A percentile compares a stretch with the other conserved stretches of the same genome.
Conservation (phyloP, 176 grass and related monocot species). For the Microstegium vimineum region DNA sequence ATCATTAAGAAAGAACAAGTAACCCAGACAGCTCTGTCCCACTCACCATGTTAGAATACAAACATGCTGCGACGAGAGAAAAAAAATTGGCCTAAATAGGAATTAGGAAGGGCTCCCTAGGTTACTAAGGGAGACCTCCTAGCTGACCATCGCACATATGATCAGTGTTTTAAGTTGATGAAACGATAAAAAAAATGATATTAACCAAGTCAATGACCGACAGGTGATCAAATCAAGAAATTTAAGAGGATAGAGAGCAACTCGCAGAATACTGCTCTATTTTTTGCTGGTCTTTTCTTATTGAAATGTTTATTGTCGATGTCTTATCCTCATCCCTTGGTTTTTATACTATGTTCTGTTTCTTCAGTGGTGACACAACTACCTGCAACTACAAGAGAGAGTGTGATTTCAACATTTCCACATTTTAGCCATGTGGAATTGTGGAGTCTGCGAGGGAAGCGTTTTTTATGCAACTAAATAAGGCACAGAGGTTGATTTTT, state of each 20-base stretch:
- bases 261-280: background rate
- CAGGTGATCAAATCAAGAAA: background rate
- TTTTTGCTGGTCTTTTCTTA: background rate
- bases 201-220: background rate
- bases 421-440: constrained; percentile 97
- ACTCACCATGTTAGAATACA: background rate
- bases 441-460: constrained; percentile 84
- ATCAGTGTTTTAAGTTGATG: background rate
- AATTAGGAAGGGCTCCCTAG: background rate
- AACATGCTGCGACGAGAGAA: background rate
- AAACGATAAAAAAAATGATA: background rate
- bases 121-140: background rate
- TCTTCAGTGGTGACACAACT: constrained; percentile 65
- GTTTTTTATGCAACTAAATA: constrained; percentile 89
- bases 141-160: background rate
- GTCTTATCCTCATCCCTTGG: background rate
- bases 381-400: constrained; percentile 57
- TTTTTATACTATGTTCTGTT: constrained; percentile 17
- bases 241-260: background rate
- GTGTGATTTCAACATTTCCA: constrained; percentile 75
- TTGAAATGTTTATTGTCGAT: constrained; percentile 9
- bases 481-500: constrained; percentile 32
- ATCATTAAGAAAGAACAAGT: background rate
- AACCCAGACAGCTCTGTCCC: background rate
- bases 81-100: background rate